A percentile compares a stretch with the other conserved stretches of the same genome.
Evolutionary conservation across 1,284 basidiomycete species (phyloP).

Genomic region (Cutaneotrichosporon dermatis): DNA sequence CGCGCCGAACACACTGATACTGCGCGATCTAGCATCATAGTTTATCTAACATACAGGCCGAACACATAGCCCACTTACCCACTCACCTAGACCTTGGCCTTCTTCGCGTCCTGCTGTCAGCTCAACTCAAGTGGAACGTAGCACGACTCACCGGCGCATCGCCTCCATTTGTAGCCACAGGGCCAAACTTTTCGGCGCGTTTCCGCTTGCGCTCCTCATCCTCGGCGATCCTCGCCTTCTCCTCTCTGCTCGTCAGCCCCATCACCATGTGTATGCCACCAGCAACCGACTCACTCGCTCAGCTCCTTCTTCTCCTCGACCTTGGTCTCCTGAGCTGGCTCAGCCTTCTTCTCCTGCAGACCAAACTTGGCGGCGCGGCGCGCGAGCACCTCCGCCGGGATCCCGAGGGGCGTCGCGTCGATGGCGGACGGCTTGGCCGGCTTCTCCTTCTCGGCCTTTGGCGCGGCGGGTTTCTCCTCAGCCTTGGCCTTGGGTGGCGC

Average conservation of each 20-base stretch:
- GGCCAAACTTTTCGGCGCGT: constrained; percentile 49
- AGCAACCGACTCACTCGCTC: constrained; percentile 29
- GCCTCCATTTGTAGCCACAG: constrained; percentile 12
- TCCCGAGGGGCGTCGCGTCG: constrained; percentile 31
- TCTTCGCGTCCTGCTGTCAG: constrained; percentile 38
- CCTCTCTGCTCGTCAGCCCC: constrained; percentile 27
- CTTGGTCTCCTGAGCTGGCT: constrained; percentile 18
- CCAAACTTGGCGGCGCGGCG: constrained; percentile 46
- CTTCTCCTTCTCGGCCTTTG: constrained; percentile 7
- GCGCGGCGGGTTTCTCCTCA: constrained; percentile 4
- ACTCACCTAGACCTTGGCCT: constrained; percentile 45
- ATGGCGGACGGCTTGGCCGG: constrained; percentile 29
- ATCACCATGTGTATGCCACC: background rate
- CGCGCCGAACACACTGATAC: background rate
- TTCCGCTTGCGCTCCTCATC: constrained; percentile 53
- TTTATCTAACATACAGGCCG: background rate
- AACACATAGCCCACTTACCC: background rate
- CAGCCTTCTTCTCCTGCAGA: constrained; percentile 32
- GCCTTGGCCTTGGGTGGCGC: constrained; percentile 7
- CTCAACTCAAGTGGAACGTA: background rate
- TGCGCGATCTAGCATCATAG: background rate
- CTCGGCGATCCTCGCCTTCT: constrained; percentile 30
- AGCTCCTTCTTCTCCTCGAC: constrained; percentile 28
- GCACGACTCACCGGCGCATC: constrained; percentile 29
- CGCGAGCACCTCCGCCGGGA: constrained; percentile 40